A percentile compares a stretch with the other conserved stretches of the same genome.
Evolutionary conservation across 2,329 filamentous ascomycete genomes (phyloP).

Genomic region (Pseudovirgaria hyperparasitica): DNA sequence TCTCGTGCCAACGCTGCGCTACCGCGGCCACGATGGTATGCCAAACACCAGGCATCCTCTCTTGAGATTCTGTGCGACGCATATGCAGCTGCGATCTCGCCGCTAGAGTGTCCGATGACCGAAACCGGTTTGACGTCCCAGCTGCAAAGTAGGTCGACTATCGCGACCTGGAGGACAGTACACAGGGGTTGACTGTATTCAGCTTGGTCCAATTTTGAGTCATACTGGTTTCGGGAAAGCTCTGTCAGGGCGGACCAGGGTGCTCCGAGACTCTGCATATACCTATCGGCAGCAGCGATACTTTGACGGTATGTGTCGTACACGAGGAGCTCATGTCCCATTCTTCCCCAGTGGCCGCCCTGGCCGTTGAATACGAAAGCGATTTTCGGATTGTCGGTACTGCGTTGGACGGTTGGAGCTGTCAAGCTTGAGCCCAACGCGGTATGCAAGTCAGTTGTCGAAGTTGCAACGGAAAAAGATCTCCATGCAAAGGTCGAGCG

Average conservation of each 20-base stretch:
- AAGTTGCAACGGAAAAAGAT: no score
- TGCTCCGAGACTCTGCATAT: conserved; percentile 4
- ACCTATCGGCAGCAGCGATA: conserved; percentile 6
- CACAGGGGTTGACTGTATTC: conserved; percentile 11
- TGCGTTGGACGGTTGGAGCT: no score
- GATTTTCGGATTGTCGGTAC: conserved; percentile 3
- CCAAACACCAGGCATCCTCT: no score
- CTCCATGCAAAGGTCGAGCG: no score
- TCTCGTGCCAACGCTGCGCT: no score
- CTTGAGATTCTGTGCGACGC: no score
- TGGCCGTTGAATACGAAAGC: conserved; percentile 19
- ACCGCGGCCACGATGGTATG: conserved; percentile 16
- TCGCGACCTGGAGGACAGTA: conserved; percentile 11
- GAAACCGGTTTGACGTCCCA: conserved; percentile 7
- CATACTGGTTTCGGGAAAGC: background rate
- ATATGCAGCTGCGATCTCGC: conserved; percentile 21
- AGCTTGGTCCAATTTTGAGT: conserved; percentile 1
- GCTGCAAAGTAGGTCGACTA: conserved; percentile 10
- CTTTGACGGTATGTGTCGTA: conserved; percentile 7
- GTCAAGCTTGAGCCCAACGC: no score
- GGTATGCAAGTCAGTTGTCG: no score
- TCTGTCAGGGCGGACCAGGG: background rate
- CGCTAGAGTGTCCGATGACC: conserved; percentile 18
- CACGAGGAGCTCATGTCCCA: conserved; percentile 12
- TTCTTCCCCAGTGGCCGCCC: conserved; percentile 16